Conservation (phyloP, 2,329 filamentous ascomycete species). For the Cladophialophora chaetospira region DNA sequence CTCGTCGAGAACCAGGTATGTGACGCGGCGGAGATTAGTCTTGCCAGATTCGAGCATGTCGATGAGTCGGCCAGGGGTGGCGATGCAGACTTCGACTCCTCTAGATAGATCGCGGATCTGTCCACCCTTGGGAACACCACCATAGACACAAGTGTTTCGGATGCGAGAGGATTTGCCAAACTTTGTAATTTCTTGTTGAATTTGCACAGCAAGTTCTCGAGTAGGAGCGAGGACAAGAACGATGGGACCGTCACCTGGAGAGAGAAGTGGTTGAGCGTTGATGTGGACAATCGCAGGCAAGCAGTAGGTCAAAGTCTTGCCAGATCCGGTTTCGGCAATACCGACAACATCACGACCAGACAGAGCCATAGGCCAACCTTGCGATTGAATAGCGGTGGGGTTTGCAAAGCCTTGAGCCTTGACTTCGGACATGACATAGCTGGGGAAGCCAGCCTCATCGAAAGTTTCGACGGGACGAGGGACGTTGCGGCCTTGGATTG, state of each 20-base stretch:
- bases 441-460: conserved; percentile 94
- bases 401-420: conserved; percentile 95
- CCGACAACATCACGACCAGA: conserved; percentile 97
- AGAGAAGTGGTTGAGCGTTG: conserved; percentile 95
- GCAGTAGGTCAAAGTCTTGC: conserved; percentile 98
- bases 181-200: conserved; percentile 97
- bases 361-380: conserved; percentile 98
- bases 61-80: conserved; percentile 94
- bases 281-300: conserved; percentile 98
- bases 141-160: conserved; percentile 97
- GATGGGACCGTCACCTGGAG: conserved; percentile 93
- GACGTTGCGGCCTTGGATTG: conserved; percentile 75
- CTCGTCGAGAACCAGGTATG: conserved; percentile 97
- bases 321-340: conserved; percentile 98
- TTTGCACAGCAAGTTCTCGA: conserved; percentile 96
- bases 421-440: conserved; percentile 97
- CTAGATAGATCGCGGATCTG: conserved; percentile 94
- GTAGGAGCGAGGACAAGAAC: conserved; percentile 95
- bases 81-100: conserved; percentile 98
- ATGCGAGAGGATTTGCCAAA: conserved; percentile 98
- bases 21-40: conserved; percentile 96
- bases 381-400: conserved; percentile 94
- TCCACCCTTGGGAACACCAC: conserved; percentile 95
- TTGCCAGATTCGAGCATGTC: conserved; percentile 98
- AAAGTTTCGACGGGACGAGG: conserved; percentile 96